Conservation (phyloP, 306 rosid species). For the Acacia acuminata region DNA sequence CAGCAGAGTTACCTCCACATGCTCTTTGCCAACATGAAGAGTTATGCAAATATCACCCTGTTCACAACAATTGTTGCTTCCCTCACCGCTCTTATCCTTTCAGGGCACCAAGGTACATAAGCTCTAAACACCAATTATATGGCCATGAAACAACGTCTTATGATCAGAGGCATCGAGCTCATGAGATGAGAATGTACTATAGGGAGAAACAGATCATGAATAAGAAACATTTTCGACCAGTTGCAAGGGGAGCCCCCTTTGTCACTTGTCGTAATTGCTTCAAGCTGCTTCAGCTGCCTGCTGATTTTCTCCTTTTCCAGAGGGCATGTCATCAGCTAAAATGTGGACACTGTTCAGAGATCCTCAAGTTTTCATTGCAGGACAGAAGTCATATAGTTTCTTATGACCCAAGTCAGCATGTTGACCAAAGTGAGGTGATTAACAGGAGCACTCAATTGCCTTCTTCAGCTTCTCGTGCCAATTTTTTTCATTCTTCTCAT, state of each 20-base stretch:
- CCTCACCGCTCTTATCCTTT: constrained; percentile 49
- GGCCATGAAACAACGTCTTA: constrained; percentile 45
- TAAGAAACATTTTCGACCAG: constrained; percentile 72
- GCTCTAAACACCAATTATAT: constrained; percentile 45
- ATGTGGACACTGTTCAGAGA: constrained; percentile 83
- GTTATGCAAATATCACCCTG: constrained; percentile 41
- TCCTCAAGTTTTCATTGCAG: constrained; percentile 70
- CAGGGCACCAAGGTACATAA: constrained; percentile 45
- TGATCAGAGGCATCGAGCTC: constrained; percentile 45
- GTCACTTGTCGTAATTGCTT: constrained; percentile 72
- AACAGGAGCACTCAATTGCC: constrained; percentile 31
- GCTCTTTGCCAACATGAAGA: constrained; percentile 32
- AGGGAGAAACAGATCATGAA: constrained; percentile 48
- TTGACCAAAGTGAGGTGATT: constrained; percentile 33
- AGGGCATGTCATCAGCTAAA: constrained; percentile 57
- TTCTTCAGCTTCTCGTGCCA: constrained; percentile 43
- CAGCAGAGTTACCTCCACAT: constrained; percentile 53
- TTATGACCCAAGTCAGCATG: constrained; percentile 39
- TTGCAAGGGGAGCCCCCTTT: constrained; percentile 92
- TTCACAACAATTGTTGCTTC: constrained; percentile 42
- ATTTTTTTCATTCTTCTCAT: constrained; percentile 29
- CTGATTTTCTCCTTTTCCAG: constrained; percentile 70
- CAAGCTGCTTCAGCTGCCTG: constrained; percentile 68
- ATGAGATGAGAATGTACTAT: constrained; percentile 42
- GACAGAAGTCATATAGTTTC: constrained; percentile 60